Evolutionary conservation across 2,329 filamentous ascomycete species (phyloP), one percentile per base, ranked within the genome.

Genomic region (Colletotrichum tropicale): DNA sequence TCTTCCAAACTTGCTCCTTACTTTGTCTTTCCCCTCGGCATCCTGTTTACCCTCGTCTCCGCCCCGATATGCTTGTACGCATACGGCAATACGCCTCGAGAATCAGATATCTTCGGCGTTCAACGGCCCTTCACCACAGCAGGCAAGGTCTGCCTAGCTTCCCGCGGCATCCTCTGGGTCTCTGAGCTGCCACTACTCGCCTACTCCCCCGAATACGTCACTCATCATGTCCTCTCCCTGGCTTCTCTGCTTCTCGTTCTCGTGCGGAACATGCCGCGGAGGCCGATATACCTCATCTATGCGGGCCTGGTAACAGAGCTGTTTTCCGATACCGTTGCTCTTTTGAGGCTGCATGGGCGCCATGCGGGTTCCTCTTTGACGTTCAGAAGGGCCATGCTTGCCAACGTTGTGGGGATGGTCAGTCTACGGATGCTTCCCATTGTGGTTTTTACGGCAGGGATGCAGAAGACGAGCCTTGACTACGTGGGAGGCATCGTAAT

Each of bases 211-310:
- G 77, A 77, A 13, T 74, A 78, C 32, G 8, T 77, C 6, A 43
- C 65, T 9, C 77, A 78, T 18, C 77, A 78, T 55, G 13, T 71
- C 10, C 67, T 78, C 8, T 73, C 77, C 3, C 70, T 78, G 24
- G 21, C 52, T 7, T 75, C 75, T 2, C 28, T 77, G 12, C 12
- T 24, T 4, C 38, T 76, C 9, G 38, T 77, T 5, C 6, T 74
- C 13, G 10, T 66, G 1, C 58, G 61, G 10, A 34, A 34, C 0
- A 28, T 71, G 15, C 64, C 72, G 2, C 52, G 70, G 1, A 18
- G 69, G 3, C 71, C 76, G 9, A 10, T 78, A 2, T 72, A 77
- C 26, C 43, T 78, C 1, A 77, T 78, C 2, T 75, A 71, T 15
- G 48, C 74, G 4, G 77, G 77, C 10, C 64, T 77, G 2, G 32